These are phyloP conservation scores for Mycena floridula DNA, from an alignment of 768 basidiomycete genomes.

Conservation along the genomic window DNA sequence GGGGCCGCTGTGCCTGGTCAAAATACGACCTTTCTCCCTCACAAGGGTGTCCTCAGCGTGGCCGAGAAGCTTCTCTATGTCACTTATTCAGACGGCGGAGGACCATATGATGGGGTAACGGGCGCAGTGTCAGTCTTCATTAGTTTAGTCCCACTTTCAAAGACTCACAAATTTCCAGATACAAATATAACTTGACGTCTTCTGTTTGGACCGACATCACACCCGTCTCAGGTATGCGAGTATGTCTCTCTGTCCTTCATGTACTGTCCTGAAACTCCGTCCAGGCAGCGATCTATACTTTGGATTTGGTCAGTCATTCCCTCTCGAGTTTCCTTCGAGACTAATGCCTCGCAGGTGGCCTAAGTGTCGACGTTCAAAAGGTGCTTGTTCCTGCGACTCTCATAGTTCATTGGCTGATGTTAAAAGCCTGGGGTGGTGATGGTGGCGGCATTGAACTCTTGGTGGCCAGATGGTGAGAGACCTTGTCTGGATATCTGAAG, in stretches of 20 bases:
- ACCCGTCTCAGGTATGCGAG: constrained; percentile 52
- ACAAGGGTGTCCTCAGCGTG: constrained; percentile 61
- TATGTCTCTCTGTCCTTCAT: too few relatives aligned
- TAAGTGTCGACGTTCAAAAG: constrained; percentile 55
- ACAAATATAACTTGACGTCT: not conserved
- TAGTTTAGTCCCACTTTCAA: not conserved
- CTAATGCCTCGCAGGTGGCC: too few relatives aligned
- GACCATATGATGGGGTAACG: constrained; percentile 54
- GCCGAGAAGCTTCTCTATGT: constrained; percentile 52
- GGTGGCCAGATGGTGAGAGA: constrained; percentile 39
- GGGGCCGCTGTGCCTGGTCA: constrained; percentile 55
- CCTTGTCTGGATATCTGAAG: too few relatives aligned
- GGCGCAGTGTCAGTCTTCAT: constrained; percentile 36
- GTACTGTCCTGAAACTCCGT: too few relatives aligned
- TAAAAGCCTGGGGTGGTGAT: constrained; percentile 59
- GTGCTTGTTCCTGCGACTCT: too few relatives aligned
- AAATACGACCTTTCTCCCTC: constrained; percentile 51
- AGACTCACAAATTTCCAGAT: too few relatives aligned
- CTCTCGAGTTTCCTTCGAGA: too few relatives aligned
- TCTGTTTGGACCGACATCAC: constrained; percentile 52
- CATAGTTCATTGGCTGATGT: too few relatives aligned
- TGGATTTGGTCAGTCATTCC: too few relatives aligned
- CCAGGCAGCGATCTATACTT: constrained; percentile 54
- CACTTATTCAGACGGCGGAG: constrained; percentile 57
- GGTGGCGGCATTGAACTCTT: constrained; percentile 61